Evolutionary conservation across 805 yeast genomes (phyloP), one percentile per base, ranked within the genome.

Genomic region (Saturnispora dispora): DNA sequence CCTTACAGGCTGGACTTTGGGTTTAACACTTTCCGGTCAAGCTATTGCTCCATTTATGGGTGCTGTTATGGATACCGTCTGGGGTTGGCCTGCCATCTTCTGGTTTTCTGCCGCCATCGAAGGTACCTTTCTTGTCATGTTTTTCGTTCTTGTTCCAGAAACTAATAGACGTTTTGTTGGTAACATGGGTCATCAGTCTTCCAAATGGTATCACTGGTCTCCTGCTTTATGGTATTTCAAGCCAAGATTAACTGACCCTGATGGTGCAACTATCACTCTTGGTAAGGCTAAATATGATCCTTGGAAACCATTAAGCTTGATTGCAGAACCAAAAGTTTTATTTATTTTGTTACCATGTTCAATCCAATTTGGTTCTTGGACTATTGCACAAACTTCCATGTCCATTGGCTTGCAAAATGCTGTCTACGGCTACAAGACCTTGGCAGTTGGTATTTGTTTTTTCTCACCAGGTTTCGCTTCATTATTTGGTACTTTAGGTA

Each of bases 81-180:
- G 77, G 55, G 71, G 79, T 18, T 88, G 96, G 96, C 72, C 90
- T 58, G 79, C 88, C 0, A 77, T 83, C n/a, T 85, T 85, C 58
- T 80, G 88, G 80, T 85, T 88, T 55, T 65, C 85, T 49, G 80
- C 85, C 1, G 81, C 84, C 25, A 79, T 84, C 13, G 77, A 83
- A 30, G 83, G 83, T 5, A 53, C 64, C 3, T 71, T 78, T 3
- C 54, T 73, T 0, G 1, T 63, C 1, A 22, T 63, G 3, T 60
- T 69, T 1, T 52, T 72, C 3, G 36, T 75, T 7, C 52, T 73
- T 3, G 64, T 88, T n/a, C 95, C 96, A 1, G 96, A 89, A 62
- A 88, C 96, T 0, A 76, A 77, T 39, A 72, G 96, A 51, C 66
- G 76, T 5, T 63, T 85, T 8, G 91, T 81, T 1, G 96, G 95